phyloP scores from a whole-genome alignment of 352 stramenopile species.

The Thalassiosira delicatula region DNA sequence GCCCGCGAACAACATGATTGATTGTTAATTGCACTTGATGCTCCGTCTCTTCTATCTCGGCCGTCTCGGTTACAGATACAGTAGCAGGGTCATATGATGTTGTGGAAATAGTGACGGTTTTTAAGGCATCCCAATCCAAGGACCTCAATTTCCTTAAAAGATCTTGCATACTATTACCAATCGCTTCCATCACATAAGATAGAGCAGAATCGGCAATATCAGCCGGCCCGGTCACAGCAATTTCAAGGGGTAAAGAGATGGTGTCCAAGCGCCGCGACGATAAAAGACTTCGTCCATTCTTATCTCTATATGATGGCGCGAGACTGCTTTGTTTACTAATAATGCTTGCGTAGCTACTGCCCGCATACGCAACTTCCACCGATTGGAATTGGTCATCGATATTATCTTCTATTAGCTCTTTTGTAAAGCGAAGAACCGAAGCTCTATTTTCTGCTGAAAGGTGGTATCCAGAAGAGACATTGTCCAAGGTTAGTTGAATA shows the following conservation, averaged over 20 bases:
- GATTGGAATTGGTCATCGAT: background rate
- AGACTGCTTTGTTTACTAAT: too few relatives aligned
- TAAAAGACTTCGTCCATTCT: background rate
- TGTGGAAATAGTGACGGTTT: too few relatives aligned
- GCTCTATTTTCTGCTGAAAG: background rate
- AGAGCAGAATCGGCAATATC: conserved; percentile 15
- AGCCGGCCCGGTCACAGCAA: background rate
- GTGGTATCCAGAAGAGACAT: background rate
- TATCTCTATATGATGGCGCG: too few relatives aligned
- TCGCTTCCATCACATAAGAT: conserved; percentile 8
- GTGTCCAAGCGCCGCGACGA: background rate
- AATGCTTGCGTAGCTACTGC: background rate
- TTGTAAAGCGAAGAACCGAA: background rate
- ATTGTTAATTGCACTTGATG: conserved; percentile 2
- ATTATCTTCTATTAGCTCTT: background rate
- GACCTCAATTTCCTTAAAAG: too few relatives aligned
- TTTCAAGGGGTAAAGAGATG: background rate
- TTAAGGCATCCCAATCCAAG: too few relatives aligned
- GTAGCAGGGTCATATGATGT: too few relatives aligned
- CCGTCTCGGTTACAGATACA: too few relatives aligned
- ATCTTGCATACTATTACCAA: too few relatives aligned
- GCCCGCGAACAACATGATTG: background rate
- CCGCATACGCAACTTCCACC: too few relatives aligned
- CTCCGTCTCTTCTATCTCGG: background rate
- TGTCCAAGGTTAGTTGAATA: background rate